Conservation (phyloP, 2,329 filamentous ascomycete genomes). For the Dothistroma pini region DNA sequence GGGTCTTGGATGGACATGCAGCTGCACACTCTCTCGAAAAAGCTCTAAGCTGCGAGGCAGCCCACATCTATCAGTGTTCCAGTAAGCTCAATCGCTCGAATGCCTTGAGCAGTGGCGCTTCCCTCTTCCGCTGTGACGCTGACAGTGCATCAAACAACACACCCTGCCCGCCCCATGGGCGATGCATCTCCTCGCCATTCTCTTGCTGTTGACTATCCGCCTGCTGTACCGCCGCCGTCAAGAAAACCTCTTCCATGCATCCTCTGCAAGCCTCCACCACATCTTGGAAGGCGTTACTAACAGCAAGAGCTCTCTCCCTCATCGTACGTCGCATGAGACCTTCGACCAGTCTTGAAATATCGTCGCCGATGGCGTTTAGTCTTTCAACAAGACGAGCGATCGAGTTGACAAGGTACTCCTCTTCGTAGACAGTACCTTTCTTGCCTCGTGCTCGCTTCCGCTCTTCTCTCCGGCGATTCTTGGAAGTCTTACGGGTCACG, state of each 20-base stretch:
- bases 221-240: neutral
- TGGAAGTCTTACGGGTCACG: constrained; percentile 74
- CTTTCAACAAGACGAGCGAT: constrained; percentile 79
- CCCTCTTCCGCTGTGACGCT: constrained; percentile 36
- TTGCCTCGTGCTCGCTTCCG: constrained; percentile 91
- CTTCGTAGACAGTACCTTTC: constrained; percentile 96
- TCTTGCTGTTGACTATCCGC: neutral
- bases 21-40: too few relatives aligned
- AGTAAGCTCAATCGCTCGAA: constrained; percentile 47
- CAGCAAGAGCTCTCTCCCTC: constrained; percentile 77
- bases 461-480: constrained; percentile 86
- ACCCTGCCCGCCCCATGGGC: constrained; percentile 42
- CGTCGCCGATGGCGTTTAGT: constrained; percentile 67
- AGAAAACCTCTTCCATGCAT: constrained; percentile 68
- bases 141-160: constrained; percentile 46
- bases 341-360: constrained; percentile 70
- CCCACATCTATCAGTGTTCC: constrained; percentile 18
- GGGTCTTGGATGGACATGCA: too few relatives aligned
- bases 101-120: constrained; percentile 51
- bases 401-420: constrained; percentile 91
- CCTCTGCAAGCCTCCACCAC: constrained; percentile 66
- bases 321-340: constrained; percentile 76
- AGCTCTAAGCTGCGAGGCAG: too few relatives aligned
- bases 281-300: constrained; percentile 70
- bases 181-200: constrained; percentile 10